A percentile compares a stretch with the other conserved stretches of the same genome.
phyloP scores from a whole-genome alignment of 306 rosid species.

The Inga oerstediana region DNA sequence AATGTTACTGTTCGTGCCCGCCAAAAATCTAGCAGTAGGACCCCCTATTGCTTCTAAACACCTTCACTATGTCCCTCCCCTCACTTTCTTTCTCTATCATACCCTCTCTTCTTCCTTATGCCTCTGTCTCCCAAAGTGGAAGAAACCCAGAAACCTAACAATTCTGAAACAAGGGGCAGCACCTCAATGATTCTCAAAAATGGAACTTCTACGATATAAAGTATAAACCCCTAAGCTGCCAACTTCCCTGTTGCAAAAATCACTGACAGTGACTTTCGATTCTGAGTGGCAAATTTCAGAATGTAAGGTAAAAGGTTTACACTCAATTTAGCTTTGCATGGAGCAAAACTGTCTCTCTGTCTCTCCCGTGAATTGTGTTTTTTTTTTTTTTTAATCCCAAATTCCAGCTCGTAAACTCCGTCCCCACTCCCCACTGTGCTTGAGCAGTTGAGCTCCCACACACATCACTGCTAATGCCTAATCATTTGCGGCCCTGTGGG shows the following conservation, averaged over 20 bases:
- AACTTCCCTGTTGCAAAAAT: slow-evolving; percentile 25
- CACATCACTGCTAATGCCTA: slow-evolving; percentile 13
- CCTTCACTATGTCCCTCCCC: slow-evolving; percentile 30
- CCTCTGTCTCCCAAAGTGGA: neutral
- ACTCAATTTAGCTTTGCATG: slow-evolving; percentile 38
- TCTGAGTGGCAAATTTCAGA: slow-evolving; percentile 13
- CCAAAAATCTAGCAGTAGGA: slow-evolving; percentile 63
- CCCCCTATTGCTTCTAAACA: slow-evolving; percentile 48
- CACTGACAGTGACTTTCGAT: slow-evolving; percentile 33
- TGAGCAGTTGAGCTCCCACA: neutral
- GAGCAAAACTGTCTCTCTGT: slow-evolving; percentile 23
- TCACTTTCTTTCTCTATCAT: slow-evolving; percentile 10
- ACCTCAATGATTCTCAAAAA: slow-evolving; percentile 35
- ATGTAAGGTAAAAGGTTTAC: slow-evolving; percentile 16
- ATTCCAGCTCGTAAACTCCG: slow-evolving; percentile 14
- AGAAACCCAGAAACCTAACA: slow-evolving; percentile 35
- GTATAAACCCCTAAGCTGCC: neutral
- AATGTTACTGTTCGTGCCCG: slow-evolving; percentile 59
- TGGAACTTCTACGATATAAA: slow-evolving; percentile 27
- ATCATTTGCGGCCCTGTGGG: slow-evolving; percentile 34
- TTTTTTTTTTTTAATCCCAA: neutral
- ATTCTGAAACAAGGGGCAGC: slow-evolving; percentile 6
- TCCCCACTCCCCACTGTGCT: slow-evolving; percentile 8
- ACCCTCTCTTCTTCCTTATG: slow-evolving; percentile 22
- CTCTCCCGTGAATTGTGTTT: neutral